Percentiles rank a stretch among this genome's conserved stretches.
Conservation (phyloP, 176 grass and related monocot genomes). For the Hyparrhenia diplandra region DNA sequence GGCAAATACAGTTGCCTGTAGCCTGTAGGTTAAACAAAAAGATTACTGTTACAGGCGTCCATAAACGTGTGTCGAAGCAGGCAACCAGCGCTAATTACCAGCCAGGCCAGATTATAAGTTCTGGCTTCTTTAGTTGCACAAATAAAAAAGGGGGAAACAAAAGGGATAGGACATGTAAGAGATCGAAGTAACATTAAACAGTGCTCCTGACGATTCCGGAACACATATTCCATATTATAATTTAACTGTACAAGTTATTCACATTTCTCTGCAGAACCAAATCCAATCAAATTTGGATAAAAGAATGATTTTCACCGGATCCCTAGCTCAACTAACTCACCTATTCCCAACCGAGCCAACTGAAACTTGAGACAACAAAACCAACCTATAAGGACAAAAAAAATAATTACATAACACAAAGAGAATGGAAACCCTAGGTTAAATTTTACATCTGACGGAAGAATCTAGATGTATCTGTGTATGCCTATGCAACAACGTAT, state of each 20-base stretch:
- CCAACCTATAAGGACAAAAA: conserved; percentile 29
- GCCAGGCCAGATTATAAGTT: no score
- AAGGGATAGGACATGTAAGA: not conserved
- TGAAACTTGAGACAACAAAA: conserved; percentile 16
- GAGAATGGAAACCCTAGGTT: conserved; percentile 30
- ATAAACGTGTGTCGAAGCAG: no score
- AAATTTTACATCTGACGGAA: conserved; percentile 32
- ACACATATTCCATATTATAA: not conserved
- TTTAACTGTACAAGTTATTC: conserved; percentile 24
- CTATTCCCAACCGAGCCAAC: conserved; percentile 23
- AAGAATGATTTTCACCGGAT: conserved; percentile 14
- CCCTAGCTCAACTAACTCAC: not conserved
- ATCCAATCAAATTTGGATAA: conserved; percentile 23
- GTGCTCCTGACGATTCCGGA: not conserved
- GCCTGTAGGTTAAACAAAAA: no score
- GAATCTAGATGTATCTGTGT: not conserved
- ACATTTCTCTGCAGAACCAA: conserved; percentile 20
- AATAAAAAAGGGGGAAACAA: no score
- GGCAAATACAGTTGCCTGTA: no score
- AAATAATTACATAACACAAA: conserved; percentile 34
- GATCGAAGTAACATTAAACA: not conserved
- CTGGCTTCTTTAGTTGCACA: no score
- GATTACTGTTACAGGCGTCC: no score
- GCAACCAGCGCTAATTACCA: no score
- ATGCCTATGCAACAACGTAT: not conserved